A percentile compares a stretch with the other conserved stretches of the same genome.
Evolutionary conservation across 2,329 filamentous ascomycete species (phyloP).

Genomic region (Alternaria solani): DNA sequence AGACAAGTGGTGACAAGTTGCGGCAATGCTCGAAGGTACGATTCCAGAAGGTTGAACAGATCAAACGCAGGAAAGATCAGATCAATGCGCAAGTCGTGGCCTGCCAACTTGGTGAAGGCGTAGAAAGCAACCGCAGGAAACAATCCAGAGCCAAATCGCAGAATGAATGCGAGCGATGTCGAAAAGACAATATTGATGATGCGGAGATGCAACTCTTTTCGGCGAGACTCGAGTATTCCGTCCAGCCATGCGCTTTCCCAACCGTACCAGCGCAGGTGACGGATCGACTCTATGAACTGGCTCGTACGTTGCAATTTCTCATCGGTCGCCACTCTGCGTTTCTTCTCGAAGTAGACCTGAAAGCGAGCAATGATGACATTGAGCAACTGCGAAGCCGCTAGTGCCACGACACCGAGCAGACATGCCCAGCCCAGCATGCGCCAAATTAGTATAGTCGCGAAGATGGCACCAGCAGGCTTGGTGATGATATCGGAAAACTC

Average conservation of each 20-base stretch:
- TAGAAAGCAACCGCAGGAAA: conserved; percentile 85
- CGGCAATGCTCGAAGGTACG: conserved; percentile 76
- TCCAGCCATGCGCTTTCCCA: conserved; percentile 81
- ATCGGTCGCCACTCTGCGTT: conserved; percentile 78
- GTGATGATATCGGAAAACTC: conserved; percentile 80
- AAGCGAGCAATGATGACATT: conserved; percentile 73
- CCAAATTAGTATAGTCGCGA: conserved; percentile 79
- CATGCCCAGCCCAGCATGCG: conserved; percentile 81
- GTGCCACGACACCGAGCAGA: conserved; percentile 74
- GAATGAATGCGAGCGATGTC: conserved; percentile 71
- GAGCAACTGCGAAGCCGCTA: conserved; percentile 72
- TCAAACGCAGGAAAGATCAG: conserved; percentile 87
- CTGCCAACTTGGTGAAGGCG: conserved; percentile 77
- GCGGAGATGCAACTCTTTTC: conserved; percentile 71
- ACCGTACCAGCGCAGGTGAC: conserved; percentile 81
- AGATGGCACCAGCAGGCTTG: conserved; percentile 77
- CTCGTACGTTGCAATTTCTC: conserved; percentile 79
- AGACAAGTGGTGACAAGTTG: conserved; percentile 77
- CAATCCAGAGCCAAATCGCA: conserved; percentile 73
- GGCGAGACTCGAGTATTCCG: conserved; percentile 72
- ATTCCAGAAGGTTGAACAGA: conserved; percentile 78
- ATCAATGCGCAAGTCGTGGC: conserved; percentile 74
- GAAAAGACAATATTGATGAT: conserved; percentile 70
- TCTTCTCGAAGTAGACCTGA: conserved; percentile 73
- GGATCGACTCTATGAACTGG: conserved; percentile 86